A percentile compares a stretch with the other conserved stretches of the same genome.
These are phyloP conservation scores for Puccinia novopanici DNA, from an alignment of 1,284 basidiomycete species.

Conservation along the genomic window DNA sequence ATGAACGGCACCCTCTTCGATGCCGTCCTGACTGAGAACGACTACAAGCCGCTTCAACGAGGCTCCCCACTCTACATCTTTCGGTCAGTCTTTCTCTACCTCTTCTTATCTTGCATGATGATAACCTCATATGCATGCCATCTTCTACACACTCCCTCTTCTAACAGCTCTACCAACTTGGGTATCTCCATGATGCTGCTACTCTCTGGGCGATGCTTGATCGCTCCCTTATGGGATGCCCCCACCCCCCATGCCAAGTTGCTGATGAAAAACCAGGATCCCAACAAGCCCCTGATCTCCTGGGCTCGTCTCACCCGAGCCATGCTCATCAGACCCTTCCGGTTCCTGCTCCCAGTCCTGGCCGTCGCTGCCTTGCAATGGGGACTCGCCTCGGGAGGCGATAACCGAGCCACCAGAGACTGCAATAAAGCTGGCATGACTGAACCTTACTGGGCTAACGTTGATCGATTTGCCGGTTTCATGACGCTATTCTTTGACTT, in stretches of 20 bases:
- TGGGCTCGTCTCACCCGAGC: slow-evolving; percentile 58
- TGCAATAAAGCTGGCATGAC: slow-evolving; percentile 59
- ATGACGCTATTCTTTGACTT: slow-evolving; percentile 57
- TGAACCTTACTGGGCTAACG: slow-evolving; percentile 58
- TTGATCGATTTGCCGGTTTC: slow-evolving; percentile 57
- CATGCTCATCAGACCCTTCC: slow-evolving; percentile 58
- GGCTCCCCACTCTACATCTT: slow-evolving; percentile 57
- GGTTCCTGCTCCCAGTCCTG: slow-evolving; percentile 59
- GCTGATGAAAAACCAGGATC: slow-evolving; percentile 9
- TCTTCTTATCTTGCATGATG: not conserved
- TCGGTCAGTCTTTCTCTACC: slow-evolving; percentile 49
- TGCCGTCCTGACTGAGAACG: slow-evolving; percentile 54
- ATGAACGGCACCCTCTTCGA: slow-evolving; percentile 59
- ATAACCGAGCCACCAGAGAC: slow-evolving; percentile 54
- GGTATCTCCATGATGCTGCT: slow-evolving; percentile 57
- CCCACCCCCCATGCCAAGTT: slow-evolving; percentile 39
- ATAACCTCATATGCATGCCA: not conserved
- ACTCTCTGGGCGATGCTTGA: slow-evolving; percentile 56
- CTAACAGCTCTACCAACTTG: slow-evolving; percentile 56
- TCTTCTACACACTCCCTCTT: too few species aligned
- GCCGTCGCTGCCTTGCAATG: slow-evolving; percentile 58
- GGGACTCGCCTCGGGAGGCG: slow-evolving; percentile 56
- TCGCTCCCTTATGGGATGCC: slow-evolving; percentile 58
- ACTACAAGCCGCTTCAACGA: slow-evolving; percentile 57
- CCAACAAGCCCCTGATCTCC: slow-evolving; percentile 55